These are phyloP conservation scores for Geosmithia putterillii DNA, from an alignment of 2,329 filamentous ascomycete genomes.

Conservation along the genomic window DNA sequence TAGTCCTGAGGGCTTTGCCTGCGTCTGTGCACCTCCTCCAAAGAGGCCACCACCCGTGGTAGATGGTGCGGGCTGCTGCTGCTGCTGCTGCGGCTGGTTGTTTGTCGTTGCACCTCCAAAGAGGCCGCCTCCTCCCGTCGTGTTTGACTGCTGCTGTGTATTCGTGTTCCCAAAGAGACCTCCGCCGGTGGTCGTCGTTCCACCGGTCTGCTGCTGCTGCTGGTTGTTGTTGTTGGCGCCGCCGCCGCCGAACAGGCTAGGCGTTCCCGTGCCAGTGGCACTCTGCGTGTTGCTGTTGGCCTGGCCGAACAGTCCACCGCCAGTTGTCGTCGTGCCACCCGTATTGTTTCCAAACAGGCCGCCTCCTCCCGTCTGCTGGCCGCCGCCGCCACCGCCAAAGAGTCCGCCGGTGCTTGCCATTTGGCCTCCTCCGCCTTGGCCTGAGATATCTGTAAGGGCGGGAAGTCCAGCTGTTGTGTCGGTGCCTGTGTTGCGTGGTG, in stretches of 20 bases:
- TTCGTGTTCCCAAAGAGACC: constrained; percentile 6
- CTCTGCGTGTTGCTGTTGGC: constrained; percentile 6
- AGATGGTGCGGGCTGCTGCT: constrained; percentile 7
- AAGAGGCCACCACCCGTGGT: constrained; percentile 13
- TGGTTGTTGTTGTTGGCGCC: constrained; percentile 5
- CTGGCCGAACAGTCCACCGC: constrained; percentile 11
- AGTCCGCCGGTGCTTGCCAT: constrained; percentile 24
- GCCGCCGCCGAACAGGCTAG: background rate
- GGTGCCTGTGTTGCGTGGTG: constrained; percentile 10
- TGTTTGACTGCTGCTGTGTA: constrained; percentile 5
- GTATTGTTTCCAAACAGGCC: constrained; percentile 14
- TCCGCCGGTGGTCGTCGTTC: constrained; percentile 6
- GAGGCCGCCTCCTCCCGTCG: constrained; percentile 5
- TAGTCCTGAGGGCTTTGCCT: constrained; percentile 17
- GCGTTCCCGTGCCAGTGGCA: constrained; percentile 1
- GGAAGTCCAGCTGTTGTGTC: constrained; percentile 8
- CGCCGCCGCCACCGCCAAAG: constrained; percentile 16
- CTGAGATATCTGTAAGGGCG: background rate
- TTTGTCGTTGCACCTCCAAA: constrained; percentile 3
- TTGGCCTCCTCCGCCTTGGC: constrained; percentile 8
- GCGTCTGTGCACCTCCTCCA: constrained; percentile 13
- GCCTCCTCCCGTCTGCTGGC: constrained; percentile 7
- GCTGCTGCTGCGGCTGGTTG: constrained; percentile 6
- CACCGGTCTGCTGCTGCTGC: constrained; percentile 9
- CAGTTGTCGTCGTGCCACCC: constrained; percentile 10